Base-by-base conservation (phyloP, 768 basidiomycete species). In the Dentipellis sp. region DNA sequence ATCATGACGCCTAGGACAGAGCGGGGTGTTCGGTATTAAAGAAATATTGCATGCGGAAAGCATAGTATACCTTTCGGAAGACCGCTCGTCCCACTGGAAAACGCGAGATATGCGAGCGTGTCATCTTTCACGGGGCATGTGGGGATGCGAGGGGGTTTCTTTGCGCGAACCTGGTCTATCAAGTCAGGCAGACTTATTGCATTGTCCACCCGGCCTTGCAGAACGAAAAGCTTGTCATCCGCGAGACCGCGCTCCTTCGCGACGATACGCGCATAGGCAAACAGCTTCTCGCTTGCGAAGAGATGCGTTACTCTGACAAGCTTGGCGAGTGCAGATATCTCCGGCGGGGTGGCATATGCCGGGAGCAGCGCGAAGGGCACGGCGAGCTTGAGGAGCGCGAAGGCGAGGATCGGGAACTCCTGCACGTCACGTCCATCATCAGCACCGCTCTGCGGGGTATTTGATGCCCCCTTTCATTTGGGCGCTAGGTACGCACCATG, bases 41-140 rank as follows among this genome's bases (percentile, higher is more conserved):
- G 29, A 29, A 3, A 6, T 3, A 6, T 3, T 29, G 29, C 29
- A 6, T 12, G 16, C 14, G 22, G 17, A 22, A 11, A 48, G 42
- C 23, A 10, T 5, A 39, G 52, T 29, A 6, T 23, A 82, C 87
- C 86, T 78, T 90, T 90, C 0, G 88, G 86, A 3, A 83, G 70
- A 0, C 88, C 88, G 57, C 78, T 88, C 0, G 88, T 90, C 23
- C 88, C 88, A 61, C 87, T 89, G 0, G 88, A 90, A 64, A 87
- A 88, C 0, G 84, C 71, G 2, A 90, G 70, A 65, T 89, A 87
- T 1, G 84, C 87, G 1, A 87, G 68, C 0, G 83, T 86, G 57
- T 82, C 71, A 29, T 70, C 72, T n/a, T 60, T 69, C 0, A 78
- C 85, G 0, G 74, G 71, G 42, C 72, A 74, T 36, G 81, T 67